Evolutionary conservation across 2,329 filamentous ascomycete genomes (phyloP), one percentile per base, ranked within the genome.

Genomic region (Colletotrichum sp.): DNA sequence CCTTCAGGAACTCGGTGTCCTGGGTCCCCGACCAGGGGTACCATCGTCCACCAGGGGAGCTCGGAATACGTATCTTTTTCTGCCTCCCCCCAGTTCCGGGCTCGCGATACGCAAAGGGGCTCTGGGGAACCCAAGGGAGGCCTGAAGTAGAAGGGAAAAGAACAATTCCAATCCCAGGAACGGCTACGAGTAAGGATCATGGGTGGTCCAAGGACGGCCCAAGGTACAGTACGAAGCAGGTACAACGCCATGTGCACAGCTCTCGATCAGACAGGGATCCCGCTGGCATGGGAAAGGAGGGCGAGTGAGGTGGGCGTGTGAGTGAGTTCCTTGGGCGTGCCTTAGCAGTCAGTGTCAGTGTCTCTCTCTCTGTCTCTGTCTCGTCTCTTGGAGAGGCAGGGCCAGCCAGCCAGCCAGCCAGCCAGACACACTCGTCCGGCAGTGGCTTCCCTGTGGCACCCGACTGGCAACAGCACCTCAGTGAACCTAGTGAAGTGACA

Each of bases 81-180:
- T 34, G 19, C 61, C 27, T n/a, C 57, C 30, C 57, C 30, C 62
- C 30, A 27, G 30, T 52, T 57, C 49, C 49, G 34, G 72, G 49
- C 61, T 61, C 62, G 22, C 34, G 22, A 72, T 61, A 30, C 30
- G 32, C 57, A 73, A 62, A 73, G 36, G 44, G 69, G 63, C 69
- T 61, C 57, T 44, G 57, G 63, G 69, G 69, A 64, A 69, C 57
- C 44, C 70, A 36, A 69, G 69, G 70, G 70, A 64, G 44, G 64
- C 73, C 70, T 73, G 64, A 73, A 52, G 70, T 73, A 59, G 73
- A 76, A 76, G 70, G 59, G 29, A 65, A 64, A 73, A 69, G 70
- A 76, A 76, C 73, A 73, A 76, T 73, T 73, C 70, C 49, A 73
- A 36, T 73, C 64, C 73, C 59, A 73, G 69, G 69, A 72, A 75